A percentile compares a stretch with the other conserved stretches of the same genome.
Evolutionary conservation across 805 yeast genomes (phyloP).

Genomic region (Barnettozyma sucrosica): DNA sequence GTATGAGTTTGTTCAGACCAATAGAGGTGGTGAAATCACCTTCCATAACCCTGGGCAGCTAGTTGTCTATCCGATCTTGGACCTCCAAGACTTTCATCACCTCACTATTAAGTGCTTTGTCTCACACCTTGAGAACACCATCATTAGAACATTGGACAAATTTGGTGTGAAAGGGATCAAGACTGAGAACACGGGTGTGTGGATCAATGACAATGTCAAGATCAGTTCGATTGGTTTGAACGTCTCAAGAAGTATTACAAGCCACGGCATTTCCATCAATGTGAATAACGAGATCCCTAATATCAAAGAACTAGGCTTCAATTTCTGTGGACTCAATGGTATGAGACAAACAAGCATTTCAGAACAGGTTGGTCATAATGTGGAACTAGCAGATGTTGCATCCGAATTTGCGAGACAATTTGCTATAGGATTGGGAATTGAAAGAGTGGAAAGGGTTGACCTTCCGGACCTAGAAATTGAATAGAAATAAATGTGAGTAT

Average conservation of each 20-base stretch:
- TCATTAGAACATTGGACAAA: conserved; percentile 40
- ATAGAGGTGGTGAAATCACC: conserved; percentile 93
- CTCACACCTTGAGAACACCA: conserved; percentile 51
- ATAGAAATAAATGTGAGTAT: not conserved
- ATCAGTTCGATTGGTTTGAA: conserved; percentile 89
- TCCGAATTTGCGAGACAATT: conserved; percentile 39
- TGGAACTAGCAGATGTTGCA: conserved; percentile 33
- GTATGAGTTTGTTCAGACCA: conserved; percentile 70
- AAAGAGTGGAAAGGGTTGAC: conserved; percentile 32
- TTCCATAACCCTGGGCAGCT: conserved; percentile 96
- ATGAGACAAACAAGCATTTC: conserved; percentile 50
- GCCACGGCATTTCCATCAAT: conserved; percentile 87
- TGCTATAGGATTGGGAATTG: conserved; percentile 34
- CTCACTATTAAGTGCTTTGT: conserved; percentile 64
- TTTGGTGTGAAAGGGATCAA: conserved; percentile 38
- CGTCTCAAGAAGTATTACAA: conserved; percentile 74
- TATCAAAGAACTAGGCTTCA: conserved; percentile 54
- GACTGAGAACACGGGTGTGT: conserved; percentile 82
- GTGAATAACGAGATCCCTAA: conserved; percentile 65
- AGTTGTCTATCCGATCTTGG: conserved; percentile 75
- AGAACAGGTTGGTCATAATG: conserved; percentile 23
- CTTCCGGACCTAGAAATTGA: conserved; percentile 28
- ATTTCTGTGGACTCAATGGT: conserved; percentile 80
- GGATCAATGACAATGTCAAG: conserved; percentile 57
- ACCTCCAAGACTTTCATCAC: conserved; percentile 53